Percentiles rank a stretch among this genome's conserved stretches.
Conservation (phyloP, 225 moss, liverwort and hornwort species). For the Lunularia cruciata region DNA sequence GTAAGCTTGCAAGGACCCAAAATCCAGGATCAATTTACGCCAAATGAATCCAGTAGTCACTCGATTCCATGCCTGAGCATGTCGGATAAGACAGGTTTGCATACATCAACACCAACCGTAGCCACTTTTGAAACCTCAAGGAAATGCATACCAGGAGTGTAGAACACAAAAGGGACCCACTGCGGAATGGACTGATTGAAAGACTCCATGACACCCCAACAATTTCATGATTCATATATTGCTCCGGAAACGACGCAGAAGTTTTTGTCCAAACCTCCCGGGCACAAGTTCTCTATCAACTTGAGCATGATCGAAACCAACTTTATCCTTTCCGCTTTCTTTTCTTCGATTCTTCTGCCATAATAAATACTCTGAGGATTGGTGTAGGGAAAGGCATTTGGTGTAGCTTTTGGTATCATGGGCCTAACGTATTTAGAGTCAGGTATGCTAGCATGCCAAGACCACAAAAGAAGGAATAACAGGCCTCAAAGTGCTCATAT, state of each 20-base stretch:
- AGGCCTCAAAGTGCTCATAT: neutral
- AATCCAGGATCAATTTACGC: no score
- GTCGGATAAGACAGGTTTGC: constrained; percentile 1
- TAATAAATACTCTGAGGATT: neutral
- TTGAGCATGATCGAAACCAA: neutral
- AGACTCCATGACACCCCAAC: neutral
- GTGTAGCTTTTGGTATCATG: neutral
- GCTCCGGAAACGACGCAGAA: neutral
- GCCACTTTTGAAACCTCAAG: no score
- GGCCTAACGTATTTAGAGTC: neutral
- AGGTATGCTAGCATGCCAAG: neutral
- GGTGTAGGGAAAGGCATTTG: neutral
- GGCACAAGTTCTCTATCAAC: neutral
- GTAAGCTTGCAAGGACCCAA: no score
- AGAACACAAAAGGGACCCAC: neutral
- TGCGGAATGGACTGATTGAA: neutral
- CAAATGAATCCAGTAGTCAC: no score
- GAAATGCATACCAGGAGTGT: neutral
- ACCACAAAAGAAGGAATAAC: neutral
- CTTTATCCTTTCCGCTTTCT: neutral
- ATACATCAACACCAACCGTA: neutral
- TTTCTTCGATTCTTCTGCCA: neutral
- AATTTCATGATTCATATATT: neutral
- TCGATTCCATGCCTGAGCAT: neutral
- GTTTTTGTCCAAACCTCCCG: neutral